Evolutionary conservation across 495 filamentous ascomycete species (phyloP).

Genomic region (Immersiella caudata): DNA sequence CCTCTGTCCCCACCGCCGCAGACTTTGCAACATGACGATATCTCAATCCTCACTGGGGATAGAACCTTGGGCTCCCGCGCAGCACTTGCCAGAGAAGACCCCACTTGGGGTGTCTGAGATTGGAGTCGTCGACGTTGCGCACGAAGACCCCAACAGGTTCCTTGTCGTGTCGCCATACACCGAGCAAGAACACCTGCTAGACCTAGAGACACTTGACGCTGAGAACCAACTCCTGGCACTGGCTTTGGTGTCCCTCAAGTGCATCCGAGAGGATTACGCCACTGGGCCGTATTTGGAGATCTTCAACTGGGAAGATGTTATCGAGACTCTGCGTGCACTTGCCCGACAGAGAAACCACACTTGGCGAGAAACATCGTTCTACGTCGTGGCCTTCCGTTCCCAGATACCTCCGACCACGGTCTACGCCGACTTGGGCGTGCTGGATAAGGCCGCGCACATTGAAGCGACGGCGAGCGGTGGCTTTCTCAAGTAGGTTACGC

Average conservation of each 20-base stretch:
- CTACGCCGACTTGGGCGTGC: slow-evolving; percentile 59
- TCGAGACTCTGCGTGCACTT: slow-evolving; percentile 56
- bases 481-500: slow-evolving; percentile 68
- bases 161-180: slow-evolving; percentile 78
- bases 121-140: slow-evolving; percentile 2
- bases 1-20: background rate
- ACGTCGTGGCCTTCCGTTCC: slow-evolving; percentile 81
- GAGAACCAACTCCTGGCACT: slow-evolving; percentile 70
- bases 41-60: slow-evolving; percentile 22
- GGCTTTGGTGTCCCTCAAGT: slow-evolving; percentile 64
- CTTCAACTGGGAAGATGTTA: slow-evolving; percentile 76
- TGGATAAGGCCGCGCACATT: slow-evolving; percentile 75
- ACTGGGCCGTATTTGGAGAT: slow-evolving; percentile 70
- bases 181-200: slow-evolving; percentile 66
- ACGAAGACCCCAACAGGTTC: slow-evolving; percentile 29
- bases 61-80: slow-evolving; percentile 13
- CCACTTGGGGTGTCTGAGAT: slow-evolving; percentile 17
- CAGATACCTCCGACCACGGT: slow-evolving; percentile 63
- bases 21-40: slow-evolving; percentile 23
- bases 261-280: slow-evolving; percentile 70
- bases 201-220: slow-evolving; percentile 63
- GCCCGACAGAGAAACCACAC: slow-evolving; percentile 46
- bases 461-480: slow-evolving; percentile 79
- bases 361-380: slow-evolving; percentile 71
- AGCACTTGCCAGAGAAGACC: slow-evolving; percentile 14